Evolutionary conservation across 805 yeast genomes (phyloP), one percentile per base, ranked within the genome.

Genomic region (Scheffersomyces stipitis): DNA sequence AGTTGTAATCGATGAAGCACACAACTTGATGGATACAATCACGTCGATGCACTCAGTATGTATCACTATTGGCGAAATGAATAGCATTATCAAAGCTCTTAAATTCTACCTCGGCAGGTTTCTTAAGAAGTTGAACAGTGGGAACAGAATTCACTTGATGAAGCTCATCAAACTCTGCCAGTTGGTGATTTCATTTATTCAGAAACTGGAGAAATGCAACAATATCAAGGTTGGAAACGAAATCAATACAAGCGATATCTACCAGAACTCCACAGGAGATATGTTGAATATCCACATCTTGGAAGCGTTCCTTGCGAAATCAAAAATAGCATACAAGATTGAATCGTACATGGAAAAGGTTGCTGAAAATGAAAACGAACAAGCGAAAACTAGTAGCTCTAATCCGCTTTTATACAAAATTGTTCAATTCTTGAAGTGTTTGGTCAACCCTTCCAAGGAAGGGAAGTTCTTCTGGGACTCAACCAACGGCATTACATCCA

Each of bases 1-100:
- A 2, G 78, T 91, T 0, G 75, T 91, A 4, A 81, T 90, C 18
- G 98, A 90, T 57, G 98, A 90, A 55, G 97, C 97, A 0, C 98
- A 90, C 54, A 90, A 90, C 54, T 62, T 90, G 29, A 54, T 88
- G 18, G 96, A 89, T 47, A 80, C 90, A 0, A 77, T 90, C 3
- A 75, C 82, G 1, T 63, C 83, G 2, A 64, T 91, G 43, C 75
- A 83, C 50, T 86, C 96, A 0, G 71, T 80, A 2, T 58, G 73
- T 3, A 64, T 90, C 0, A 64, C 83, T 0, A 48, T 67, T 1
- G 34, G 46, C 0, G 87, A 84, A 22, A 62, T 87, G 7, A 28
- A 46, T 2, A 30, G 41, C 0, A 72, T 83, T 3, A 59, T 70
- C 14, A 46, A 46, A 2, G 80, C 84, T 0, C 50, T 90, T 27